phyloP scores from a whole-genome alignment of 2,329 filamentous ascomycete species.

The Didymella lethalis region DNA sequence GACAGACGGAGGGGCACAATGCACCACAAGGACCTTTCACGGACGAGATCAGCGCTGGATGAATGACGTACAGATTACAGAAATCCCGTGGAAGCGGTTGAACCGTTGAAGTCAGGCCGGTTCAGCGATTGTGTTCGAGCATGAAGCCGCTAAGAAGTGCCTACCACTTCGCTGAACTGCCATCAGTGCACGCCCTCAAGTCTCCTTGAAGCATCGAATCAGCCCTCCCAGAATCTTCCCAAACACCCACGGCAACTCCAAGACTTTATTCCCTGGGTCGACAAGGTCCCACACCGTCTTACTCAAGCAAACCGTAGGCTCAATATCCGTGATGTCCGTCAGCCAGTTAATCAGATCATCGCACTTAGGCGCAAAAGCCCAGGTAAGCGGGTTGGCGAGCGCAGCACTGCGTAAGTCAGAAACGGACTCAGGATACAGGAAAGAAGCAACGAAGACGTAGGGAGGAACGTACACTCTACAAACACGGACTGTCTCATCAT shows the following conservation, averaged over 20 bases:
- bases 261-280: neutral
- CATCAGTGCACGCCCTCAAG: neutral
- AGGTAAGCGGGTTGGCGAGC: conserved; percentile 2
- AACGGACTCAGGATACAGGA: too few relatives aligned
- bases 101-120: too few relatives aligned
- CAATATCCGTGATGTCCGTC: conserved; percentile 2
- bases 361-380: conserved; percentile 2
- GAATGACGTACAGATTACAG: too few relatives aligned
- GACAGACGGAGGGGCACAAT: too few relatives aligned
- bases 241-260: conserved; percentile 2
- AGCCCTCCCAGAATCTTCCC: neutral
- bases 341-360: conserved; percentile 5
- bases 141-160: too few relatives aligned
- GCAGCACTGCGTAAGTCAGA: neutral
- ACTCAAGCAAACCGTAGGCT: conserved; percentile 2
- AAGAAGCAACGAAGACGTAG: neutral
- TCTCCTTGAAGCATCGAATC: neutral
- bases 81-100: too few relatives aligned
- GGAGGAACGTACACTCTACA: neutral
- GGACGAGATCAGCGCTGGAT: too few relatives aligned
- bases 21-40: too few relatives aligned
- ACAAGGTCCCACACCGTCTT: conserved; percentile 6
- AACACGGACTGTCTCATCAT: neutral
- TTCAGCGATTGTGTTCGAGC: too few relatives aligned
- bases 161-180: too few relatives aligned